Base-by-base conservation (phyloP, 2,329 filamentous ascomycete genomes). In the Apiospora aurea region DNA sequence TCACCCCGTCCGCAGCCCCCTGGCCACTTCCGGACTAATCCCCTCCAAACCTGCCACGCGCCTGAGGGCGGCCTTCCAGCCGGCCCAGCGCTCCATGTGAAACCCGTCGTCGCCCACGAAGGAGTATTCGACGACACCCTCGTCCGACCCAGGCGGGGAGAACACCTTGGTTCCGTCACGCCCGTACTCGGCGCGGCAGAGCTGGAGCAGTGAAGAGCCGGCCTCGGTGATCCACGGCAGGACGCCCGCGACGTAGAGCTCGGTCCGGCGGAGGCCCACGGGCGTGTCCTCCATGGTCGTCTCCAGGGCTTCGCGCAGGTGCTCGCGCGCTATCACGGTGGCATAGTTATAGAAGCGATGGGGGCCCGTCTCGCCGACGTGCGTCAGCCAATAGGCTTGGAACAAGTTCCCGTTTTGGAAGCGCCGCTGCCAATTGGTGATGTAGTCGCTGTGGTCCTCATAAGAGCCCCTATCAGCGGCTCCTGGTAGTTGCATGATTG, bases 231-330 rank as follows among this genome's bases (percentile, higher is more conserved):
- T 14, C 34, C 64, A 67, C 11, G 13, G 64, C 8, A 67, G 13
- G 14, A 46, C 21, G 3, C 21, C 38, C 34, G 26, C 13, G 64
- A 46, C 21, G 64, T 67, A 43, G 10, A 18, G 64, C 64, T 67
- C 64, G 38, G 64, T 14, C 6, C 11, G 66, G n/a, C 41, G 41
- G 66, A 8, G 66, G n/a, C 66, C 66, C 41, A 43, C 1, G 21
- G 26, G 26, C 11, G 66, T 41, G 21, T 67, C 66, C 11, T 44
- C 66, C 29, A 10, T 18, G 24, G 13, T 67, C 11, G 24, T 16
- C 41, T 67, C 66, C 18, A 67, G n/a, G 18, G 66, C 66, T 46
- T 67, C 66, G 41, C 66, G 41, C 38, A 67, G 41, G 66, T 67
- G 18, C 41, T 67, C 38, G 13, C 29, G 64, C 64, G 34, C 64